Evolutionary conservation across 148 eudicot species (phyloP), one percentile per base, ranked within the genome.

Genomic region (Diospyros lotus): DNA sequence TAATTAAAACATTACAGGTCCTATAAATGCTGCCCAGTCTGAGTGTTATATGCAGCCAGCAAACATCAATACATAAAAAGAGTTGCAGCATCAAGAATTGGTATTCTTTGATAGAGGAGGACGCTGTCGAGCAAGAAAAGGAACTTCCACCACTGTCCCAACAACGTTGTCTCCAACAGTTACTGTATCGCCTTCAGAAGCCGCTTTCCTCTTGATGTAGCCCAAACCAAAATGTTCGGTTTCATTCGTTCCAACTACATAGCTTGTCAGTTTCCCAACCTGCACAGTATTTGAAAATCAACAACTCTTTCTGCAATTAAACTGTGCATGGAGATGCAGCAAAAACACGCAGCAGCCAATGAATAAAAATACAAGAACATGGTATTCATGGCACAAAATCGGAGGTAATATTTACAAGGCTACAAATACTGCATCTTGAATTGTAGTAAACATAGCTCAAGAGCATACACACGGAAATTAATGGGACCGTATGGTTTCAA

Each of bases 201-300:
- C 89, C 56, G 87, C 84, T 76, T 77, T 74, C 82, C 87, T 87
- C 78, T 87, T 90, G 69, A 90, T 69, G 76, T 90, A 90, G 28
- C 91, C 94, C 77, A 90, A 77, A 66, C 94, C 94, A 69, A 90
- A 84, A 66, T 86, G 86, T 78, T 82, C 86, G 10, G 84, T 76
- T 44, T 76, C 79, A 48, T 73, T 72, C 75, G 73, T 78, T 72
- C 89, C 89, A 68, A 74, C 63, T 44, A 89, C 71, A 64, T 81
- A 86, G 69, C 94, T 90, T 53, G 94, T 90, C 76, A 90, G 59
- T 77, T 83, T 87, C 50, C 94, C 94, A 45, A 87, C 91, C 94
- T 90, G 87, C 75, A 71, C 38, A 50, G 63, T 46, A 53, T 41
- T 39, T 6, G 10, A 45, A 40, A 70, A 55, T 44, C n/a, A 15